phyloP scores from a whole-genome alignment of 306 rosid species.

The Rubus idaeus region DNA sequence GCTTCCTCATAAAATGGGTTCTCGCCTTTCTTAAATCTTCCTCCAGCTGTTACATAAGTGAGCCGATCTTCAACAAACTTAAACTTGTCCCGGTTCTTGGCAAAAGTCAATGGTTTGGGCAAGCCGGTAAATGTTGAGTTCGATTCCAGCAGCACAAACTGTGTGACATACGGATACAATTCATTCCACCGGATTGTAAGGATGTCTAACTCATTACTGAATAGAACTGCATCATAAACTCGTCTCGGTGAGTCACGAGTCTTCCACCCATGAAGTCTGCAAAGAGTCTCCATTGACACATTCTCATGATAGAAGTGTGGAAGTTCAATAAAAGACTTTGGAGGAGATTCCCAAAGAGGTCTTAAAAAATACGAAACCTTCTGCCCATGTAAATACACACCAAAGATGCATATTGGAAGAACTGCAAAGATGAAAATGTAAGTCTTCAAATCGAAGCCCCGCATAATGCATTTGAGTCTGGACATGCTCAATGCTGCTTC shows the following conservation, averaged over 20 bases:
- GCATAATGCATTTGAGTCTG: conserved; percentile 58
- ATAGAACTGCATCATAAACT: conserved; percentile 78
- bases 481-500: conserved; percentile 52
- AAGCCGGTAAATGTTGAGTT: conserved; percentile 76
- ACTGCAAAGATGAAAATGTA: conserved; percentile 42
- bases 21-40: conserved; percentile 67
- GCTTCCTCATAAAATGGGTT: conserved; percentile 91
- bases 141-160: conserved; percentile 72
- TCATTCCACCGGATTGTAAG: conserved; percentile 82
- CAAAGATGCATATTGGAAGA: conserved; percentile 47
- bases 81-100: conserved; percentile 48
- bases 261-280: conserved; percentile 82
- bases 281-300: conserved; percentile 62
- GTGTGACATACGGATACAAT: conserved; percentile 62
- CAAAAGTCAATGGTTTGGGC: conserved; percentile 58
- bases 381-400: conserved; percentile 69
- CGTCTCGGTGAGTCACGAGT: conserved; percentile 73
- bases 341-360: conserved; percentile 89
- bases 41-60: conserved; percentile 58
- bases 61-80: conserved; percentile 57
- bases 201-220: conserved; percentile 76
- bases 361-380: conserved; percentile 73
- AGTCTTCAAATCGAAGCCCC: conserved; percentile 62
- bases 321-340: conserved; percentile 63
- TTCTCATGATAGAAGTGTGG: conserved; percentile 83